Evolutionary conservation across 2,329 filamentous ascomycete genomes (phyloP), one percentile per base, ranked within the genome.

Genomic region (Epichloe bromicola): DNA sequence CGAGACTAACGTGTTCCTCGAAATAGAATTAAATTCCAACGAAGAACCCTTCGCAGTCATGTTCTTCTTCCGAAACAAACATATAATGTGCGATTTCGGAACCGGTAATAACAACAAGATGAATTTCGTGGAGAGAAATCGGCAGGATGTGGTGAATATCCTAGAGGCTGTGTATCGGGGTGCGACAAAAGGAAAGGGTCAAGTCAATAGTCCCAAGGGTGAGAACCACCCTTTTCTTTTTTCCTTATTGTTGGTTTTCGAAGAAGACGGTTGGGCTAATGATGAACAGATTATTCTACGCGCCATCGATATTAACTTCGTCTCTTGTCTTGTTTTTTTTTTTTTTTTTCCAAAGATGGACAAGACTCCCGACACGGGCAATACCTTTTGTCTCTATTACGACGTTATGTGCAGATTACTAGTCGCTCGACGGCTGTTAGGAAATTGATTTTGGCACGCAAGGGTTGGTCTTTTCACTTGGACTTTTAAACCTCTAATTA

Each of bases 31-130:
- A 14, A 54, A 53, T 15, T 48, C 53, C 19, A 54, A 49, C 37
- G 53, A 54, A 19, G 87, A 98, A 65, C 83, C 89, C 0, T 88
- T 90, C 71, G 95, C 93, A 3, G 83, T 97, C 68, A 96, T 96
- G 86, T 95, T 75, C 74, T 95, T 95, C 76, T 95, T 90, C 74
- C 82, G 91, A 55, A 98, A 98, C 67, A 98, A 98, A 68, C 89
- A 96, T 70, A 97, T 97, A 82, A 95, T 94, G 86, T 88, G 86
- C 67, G 91, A 97, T 79, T 89, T 96, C 60, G 91, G 91, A 45
- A 98, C 93, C 2, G 93, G 93, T 57, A 95, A 98, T 72, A 98
- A 98, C 70, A 98, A 98, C 68, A 97, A 97, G 69, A 75, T 96
- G 59, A 96, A 96, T 66, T 95, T 88, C 84, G 88, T 95, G 46